These are phyloP conservation scores for Alternaria postmessia DNA, from an alignment of 2,329 filamentous ascomycete genomes.

Conservation along the genomic window DNA sequence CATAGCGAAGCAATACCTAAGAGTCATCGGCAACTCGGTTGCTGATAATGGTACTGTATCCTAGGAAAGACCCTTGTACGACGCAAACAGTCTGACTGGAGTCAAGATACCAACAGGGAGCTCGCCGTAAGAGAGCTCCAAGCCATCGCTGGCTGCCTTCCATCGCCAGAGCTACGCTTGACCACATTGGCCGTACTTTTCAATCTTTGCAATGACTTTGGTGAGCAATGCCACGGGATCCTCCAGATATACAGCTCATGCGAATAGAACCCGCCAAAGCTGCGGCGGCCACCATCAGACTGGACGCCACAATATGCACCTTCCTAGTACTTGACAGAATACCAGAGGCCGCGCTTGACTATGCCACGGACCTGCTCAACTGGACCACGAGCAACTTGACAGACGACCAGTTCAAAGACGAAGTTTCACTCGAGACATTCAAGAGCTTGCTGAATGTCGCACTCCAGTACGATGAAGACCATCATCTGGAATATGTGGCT, in stretches of 20 bases:
- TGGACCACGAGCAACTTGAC: constrained; percentile 49
- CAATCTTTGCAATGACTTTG: constrained; percentile 55
- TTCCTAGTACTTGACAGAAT: constrained; percentile 37
- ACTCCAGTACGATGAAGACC: constrained; percentile 45
- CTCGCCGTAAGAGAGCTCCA: constrained; percentile 34
- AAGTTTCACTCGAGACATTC: constrained; percentile 39
- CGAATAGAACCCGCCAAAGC: constrained; percentile 45
- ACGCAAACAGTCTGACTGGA: constrained; percentile 25
- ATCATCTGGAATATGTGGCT: constrained; percentile 44
- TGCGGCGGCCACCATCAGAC: constrained; percentile 43
- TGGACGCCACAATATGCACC: constrained; percentile 42
- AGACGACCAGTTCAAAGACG: constrained; percentile 44
- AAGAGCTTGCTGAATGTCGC: constrained; percentile 37
- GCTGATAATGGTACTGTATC: constrained; percentile 45
- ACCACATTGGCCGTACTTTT: constrained; percentile 53
- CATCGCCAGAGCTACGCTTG: constrained; percentile 29
- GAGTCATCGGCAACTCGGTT: constrained; percentile 51
- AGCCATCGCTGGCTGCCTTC: constrained; percentile 38
- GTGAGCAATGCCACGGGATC: constrained; percentile 29
- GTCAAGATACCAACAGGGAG: constrained; percentile 45
- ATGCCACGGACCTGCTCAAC: constrained; percentile 45
- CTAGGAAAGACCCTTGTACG: background rate
- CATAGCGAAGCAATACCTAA: constrained; percentile 45
- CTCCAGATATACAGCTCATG: constrained; percentile 22
- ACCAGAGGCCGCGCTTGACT: constrained; percentile 43